These are phyloP conservation scores for Sarocladium strictum DNA, from an alignment of 2,329 filamentous ascomycete species.

Conservation along the genomic window DNA sequence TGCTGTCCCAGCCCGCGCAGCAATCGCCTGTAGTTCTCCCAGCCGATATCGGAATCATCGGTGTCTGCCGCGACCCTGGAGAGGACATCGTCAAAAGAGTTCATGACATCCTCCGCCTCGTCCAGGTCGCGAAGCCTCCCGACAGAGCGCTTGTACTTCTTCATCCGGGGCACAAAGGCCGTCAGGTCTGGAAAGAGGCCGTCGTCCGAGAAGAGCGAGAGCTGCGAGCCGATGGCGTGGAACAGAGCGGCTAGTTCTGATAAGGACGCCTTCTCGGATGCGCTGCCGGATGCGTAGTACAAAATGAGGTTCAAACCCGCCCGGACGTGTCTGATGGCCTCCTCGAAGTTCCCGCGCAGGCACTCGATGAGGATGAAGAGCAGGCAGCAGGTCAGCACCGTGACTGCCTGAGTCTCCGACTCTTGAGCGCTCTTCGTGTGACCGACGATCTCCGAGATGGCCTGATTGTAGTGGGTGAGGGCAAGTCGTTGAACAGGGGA, in stretches of 20 bases:
- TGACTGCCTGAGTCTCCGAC: not conserved
- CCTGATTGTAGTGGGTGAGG: constrained; percentile 8
- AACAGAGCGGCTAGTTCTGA: not conserved
- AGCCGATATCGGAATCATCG: not conserved
- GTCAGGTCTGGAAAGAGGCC: constrained; percentile 2
- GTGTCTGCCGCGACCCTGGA: not conserved
- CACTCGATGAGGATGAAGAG: constrained; percentile 7
- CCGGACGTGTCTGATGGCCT: constrained; percentile 6
- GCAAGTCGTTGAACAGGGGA: not conserved
- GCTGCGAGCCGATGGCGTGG: not conserved
- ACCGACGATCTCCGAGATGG: not conserved
- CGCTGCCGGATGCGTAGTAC: not conserved
- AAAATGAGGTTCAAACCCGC: not conserved
- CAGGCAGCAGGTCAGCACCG: constrained; percentile 9
- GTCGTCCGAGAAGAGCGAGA: not conserved
- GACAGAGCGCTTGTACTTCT: not conserved
- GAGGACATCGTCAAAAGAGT: constrained; percentile 4
- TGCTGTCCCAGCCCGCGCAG: not conserved
- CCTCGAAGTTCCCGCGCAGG: constrained; percentile 2
- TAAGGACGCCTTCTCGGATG: not conserved
- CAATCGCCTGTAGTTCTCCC: not conserved
- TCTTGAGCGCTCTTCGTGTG: not conserved
- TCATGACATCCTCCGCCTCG: constrained; percentile 6
- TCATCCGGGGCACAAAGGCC: not conserved
- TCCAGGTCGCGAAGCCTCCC: not conserved